Conservation (phyloP, 805 yeast species). For the Torulaspora maleeae region DNA sequence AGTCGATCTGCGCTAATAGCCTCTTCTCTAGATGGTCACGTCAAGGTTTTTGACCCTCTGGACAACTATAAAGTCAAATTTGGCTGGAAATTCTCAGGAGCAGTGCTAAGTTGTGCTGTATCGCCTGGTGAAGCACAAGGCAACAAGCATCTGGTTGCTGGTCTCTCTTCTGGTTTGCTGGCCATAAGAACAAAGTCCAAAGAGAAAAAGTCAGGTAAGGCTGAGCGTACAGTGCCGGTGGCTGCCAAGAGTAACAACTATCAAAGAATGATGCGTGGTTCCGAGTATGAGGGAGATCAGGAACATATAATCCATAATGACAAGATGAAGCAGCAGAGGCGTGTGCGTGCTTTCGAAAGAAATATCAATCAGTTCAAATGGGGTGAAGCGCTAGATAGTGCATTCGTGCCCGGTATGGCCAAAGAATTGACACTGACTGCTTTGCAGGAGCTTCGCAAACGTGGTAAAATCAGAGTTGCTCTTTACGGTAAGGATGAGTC, state of each 20-base stretch:
- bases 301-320: conserved; percentile 70
- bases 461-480: conserved; percentile 85
- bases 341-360: conserved; percentile 75
- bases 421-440: conserved; percentile 79
- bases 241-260: conserved; percentile 49
- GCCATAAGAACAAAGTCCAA: conserved; percentile 85
- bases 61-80: conserved; percentile 83
- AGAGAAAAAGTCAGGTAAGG: conserved; percentile 34
- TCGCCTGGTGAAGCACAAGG: conserved; percentile 55
- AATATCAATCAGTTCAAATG: conserved; percentile 84
- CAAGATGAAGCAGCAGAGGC: conserved; percentile 50
- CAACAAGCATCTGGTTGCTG: conserved; percentile 81
- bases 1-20: conserved; percentile 59
- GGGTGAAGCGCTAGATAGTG: conserved; percentile 88
- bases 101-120: conserved; percentile 83
- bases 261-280: conserved; percentile 82
- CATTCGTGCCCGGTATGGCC: conserved; percentile 72
- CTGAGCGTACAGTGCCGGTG: conserved; percentile 1
- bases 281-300: conserved; percentile 84
- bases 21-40: conserved; percentile 96
- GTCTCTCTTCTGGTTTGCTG: conserved; percentile 82
- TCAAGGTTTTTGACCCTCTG: conserved; percentile 81
- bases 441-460: conserved; percentile 74
- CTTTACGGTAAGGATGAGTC: conserved; percentile 80
- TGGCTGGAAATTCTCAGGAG: conserved; percentile 97